These are phyloP conservation scores for Acanthamoeba royreba DNA, from an alignment of 208 protist genomes.

Conservation along the genomic window DNA sequence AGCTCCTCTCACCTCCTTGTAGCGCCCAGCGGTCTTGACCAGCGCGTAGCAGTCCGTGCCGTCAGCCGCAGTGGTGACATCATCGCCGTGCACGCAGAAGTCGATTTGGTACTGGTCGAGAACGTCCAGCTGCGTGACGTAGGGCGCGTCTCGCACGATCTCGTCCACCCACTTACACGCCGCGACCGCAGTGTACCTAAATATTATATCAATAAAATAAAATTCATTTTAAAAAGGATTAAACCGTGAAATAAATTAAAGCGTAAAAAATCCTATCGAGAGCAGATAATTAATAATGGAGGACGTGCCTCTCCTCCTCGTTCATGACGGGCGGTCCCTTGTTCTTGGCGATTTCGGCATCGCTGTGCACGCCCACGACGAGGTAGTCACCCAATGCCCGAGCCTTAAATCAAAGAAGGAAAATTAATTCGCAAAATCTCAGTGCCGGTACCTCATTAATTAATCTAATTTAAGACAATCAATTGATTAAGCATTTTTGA, in stretches of 20 bases:
- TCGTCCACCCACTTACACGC: constrained; percentile 98
- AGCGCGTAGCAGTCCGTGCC: constrained; percentile 93
- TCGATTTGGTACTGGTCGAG: constrained; percentile 92
- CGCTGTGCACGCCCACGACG: constrained; percentile 95
- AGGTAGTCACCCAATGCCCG: constrained; percentile 89
- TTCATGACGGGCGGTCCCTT: constrained; percentile 97
- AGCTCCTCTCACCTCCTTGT: neutral
- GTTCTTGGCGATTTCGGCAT: constrained; percentile 93
- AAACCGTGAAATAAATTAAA: neutral
- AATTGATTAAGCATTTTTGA: too few species aligned
- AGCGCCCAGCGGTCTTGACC: constrained; percentile 84
- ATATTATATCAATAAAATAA: neutral
- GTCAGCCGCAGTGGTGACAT: constrained; percentile 93
- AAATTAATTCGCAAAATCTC: too few species aligned
- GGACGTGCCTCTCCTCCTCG: constrained; percentile 86
- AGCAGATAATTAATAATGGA: neutral
- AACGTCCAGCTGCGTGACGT: constrained; percentile 76
- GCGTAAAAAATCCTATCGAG: neutral
- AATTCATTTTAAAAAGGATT: neutral
- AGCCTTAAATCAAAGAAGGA: constrained; percentile 80
- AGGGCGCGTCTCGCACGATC: constrained; percentile 93
- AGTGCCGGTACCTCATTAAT: too few species aligned
- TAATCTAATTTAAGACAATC: too few species aligned
- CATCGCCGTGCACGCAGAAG: constrained; percentile 97
- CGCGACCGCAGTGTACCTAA: constrained; percentile 83